phyloP scores from a whole-genome alignment of 2,329 filamentous ascomycete species.

The Kalmusia sp. region DNA sequence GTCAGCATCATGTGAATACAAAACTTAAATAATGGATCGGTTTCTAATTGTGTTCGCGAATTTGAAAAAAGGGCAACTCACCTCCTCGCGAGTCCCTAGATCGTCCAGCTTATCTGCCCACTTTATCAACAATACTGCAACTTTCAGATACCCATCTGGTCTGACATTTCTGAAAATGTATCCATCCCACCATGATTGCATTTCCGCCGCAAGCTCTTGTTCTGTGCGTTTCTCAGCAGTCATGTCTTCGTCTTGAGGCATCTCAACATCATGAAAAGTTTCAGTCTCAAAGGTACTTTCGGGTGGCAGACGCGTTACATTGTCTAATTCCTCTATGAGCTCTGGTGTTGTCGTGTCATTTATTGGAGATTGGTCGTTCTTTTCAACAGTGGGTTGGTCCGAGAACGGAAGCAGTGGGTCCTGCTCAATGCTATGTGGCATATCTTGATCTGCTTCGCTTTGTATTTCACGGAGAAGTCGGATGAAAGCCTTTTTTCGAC shows the following conservation, averaged over 20 bases:
- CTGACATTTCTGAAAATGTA: constrained; percentile 34
- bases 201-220: constrained; percentile 24
- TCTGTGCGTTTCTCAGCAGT: too few species aligned
- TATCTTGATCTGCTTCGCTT: not conserved
- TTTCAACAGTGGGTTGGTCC: not conserved
- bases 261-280: too few species aligned
- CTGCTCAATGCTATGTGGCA: not conserved
- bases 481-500: not conserved
- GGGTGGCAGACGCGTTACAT: too few species aligned
- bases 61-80: constrained; percentile 15
- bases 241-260: too few species aligned
- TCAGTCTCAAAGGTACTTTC: too few species aligned
- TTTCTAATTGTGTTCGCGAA: too few species aligned
- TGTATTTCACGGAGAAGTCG: not conserved
- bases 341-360: too few species aligned
- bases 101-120: constrained; percentile 45
- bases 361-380: not conserved
- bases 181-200: constrained; percentile 43
- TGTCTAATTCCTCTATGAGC: too few species aligned
- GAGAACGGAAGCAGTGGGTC: not conserved
- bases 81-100: constrained; percentile 40
- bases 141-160: constrained; percentile 39
- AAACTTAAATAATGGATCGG: not conserved
- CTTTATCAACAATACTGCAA: constrained; percentile 45
- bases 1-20: not conserved